phyloP scores from a whole-genome alignment of 1,139 yeast genomes.

The Zygosaccharomyces pseudobailii region DNA sequence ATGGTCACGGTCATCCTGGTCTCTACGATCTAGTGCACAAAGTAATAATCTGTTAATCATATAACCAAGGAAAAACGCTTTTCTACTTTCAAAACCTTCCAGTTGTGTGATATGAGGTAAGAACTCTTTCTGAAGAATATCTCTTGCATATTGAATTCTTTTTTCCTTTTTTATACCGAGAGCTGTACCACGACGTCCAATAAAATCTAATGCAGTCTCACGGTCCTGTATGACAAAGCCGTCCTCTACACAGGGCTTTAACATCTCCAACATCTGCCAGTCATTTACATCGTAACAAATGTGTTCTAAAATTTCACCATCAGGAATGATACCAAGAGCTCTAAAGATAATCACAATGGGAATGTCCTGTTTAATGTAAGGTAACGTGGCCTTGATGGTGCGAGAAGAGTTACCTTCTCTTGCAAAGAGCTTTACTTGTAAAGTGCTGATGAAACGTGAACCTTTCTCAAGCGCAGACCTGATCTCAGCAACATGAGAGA shows the following conservation, averaged over 20 bases:
- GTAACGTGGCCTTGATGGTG: slow-evolving; percentile 91
- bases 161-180: slow-evolving; percentile 94
- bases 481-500: slow-evolving; percentile 93
- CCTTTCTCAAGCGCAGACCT: slow-evolving; percentile 97
- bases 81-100: slow-evolving; percentile 94
- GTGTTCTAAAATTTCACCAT: slow-evolving; percentile 97
- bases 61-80: slow-evolving; percentile 95
- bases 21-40: slow-evolving; percentile 95
- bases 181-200: slow-evolving; percentile 95
- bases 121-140: slow-evolving; percentile 90
- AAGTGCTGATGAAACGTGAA: slow-evolving; percentile 84
- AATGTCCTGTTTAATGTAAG: slow-evolving; percentile 92
- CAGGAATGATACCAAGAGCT: slow-evolving; percentile 97
- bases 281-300: slow-evolving; percentile 96
- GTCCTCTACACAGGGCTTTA: slow-evolving; percentile 98
- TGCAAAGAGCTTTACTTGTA: slow-evolving; percentile 90
- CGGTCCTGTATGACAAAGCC: slow-evolving; percentile 97
- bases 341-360: slow-evolving; percentile 96
- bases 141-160: slow-evolving; percentile 97
- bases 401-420: slow-evolving; percentile 72
- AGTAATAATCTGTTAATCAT: slow-evolving; percentile 92
- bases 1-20: slow-evolving; percentile 98
- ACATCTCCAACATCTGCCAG: slow-evolving; percentile 99
- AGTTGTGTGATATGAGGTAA: slow-evolving; percentile 96
- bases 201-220: slow-evolving; percentile 95